phyloP scores from a whole-genome alignment of 192 early-diverging fungal species.

The Coemansia sp. region DNA sequence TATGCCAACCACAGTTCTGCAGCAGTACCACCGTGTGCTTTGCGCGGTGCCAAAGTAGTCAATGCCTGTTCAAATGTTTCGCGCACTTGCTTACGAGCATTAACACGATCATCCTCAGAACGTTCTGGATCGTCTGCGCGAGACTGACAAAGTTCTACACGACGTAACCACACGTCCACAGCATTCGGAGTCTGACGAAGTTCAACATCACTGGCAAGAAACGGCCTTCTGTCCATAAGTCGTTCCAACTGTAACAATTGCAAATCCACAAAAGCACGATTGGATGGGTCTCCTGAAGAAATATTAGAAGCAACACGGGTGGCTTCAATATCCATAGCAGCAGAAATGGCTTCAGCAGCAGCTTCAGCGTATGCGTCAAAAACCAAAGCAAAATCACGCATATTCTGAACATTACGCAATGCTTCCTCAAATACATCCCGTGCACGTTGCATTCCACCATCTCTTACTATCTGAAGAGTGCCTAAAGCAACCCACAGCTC shows the following conservation, averaged over 20 bases:
- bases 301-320: slow-evolving; percentile 41
- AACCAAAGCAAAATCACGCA: slow-evolving; percentile 90
- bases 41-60: slow-evolving; percentile 65
- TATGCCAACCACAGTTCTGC: slow-evolving; percentile 81
- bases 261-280: slow-evolving; percentile 70
- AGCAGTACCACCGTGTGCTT: slow-evolving; percentile 74
- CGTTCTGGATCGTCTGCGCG: background rate
- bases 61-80: slow-evolving; percentile 60
- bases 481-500: slow-evolving; percentile 85
- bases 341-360: slow-evolving; percentile 75
- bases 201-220: slow-evolving; percentile 91
- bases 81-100: background rate
- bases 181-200: slow-evolving; percentile 88
- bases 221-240: slow-evolving; percentile 87
- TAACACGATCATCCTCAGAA: background rate
- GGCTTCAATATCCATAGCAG: slow-evolving; percentile 69
- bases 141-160: slow-evolving; percentile 64
- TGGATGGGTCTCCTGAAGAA: slow-evolving; percentile 37
- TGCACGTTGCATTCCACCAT: slow-evolving; percentile 77
- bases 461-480: slow-evolving; percentile 69
- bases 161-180: slow-evolving; percentile 88
- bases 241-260: slow-evolving; percentile 82
- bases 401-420: slow-evolving; percentile 70
- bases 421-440: slow-evolving; percentile 95
- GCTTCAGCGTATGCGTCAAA: slow-evolving; percentile 97